These are phyloP conservation scores for Schwanniomyces occidentalis DNA, from an alignment of 805 yeast species.

Conservation along the genomic window DNA sequence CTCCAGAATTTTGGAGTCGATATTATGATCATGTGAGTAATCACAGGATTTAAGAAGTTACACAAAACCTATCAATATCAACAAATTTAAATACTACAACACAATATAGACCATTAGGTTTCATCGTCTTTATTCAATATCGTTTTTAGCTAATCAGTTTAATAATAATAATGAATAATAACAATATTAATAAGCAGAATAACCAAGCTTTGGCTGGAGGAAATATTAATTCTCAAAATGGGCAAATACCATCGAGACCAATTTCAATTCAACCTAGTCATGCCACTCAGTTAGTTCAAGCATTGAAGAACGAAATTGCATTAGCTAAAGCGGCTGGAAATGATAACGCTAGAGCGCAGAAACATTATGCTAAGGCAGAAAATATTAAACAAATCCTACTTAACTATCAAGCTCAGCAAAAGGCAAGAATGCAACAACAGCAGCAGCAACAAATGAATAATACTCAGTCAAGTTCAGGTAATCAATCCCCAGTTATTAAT, in stretches of 20 bases:
- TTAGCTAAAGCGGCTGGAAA: slow-evolving; percentile 64
- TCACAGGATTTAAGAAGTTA: too few species aligned
- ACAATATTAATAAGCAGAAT: neutral
- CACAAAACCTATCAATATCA: too few species aligned
- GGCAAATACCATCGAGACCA: slow-evolving; percentile 15
- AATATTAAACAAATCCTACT: slow-evolving; percentile 61
- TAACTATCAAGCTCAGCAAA: slow-evolving; percentile 52
- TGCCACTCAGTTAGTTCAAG: slow-evolving; percentile 59
- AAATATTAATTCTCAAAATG: slow-evolving; percentile 5
- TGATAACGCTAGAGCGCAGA: slow-evolving; percentile 60
- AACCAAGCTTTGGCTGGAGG: neutral
- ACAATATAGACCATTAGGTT: too few species aligned
- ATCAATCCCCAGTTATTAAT: slow-evolving; percentile 2
- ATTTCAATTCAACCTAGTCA: slow-evolving; percentile 47
- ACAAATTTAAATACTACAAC: too few species aligned
- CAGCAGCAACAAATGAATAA: slow-evolving; percentile 20
- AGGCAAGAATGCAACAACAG: slow-evolving; percentile 26
- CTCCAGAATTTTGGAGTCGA: too few species aligned
- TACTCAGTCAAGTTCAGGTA: neutral
- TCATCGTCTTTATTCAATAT: neutral
- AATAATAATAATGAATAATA: neutral
- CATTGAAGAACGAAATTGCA: slow-evolving; percentile 57
- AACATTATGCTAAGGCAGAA: slow-evolving; percentile 62
- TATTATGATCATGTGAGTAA: too few species aligned
- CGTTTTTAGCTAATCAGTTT: neutral